phyloP scores from a whole-genome alignment of 768 basidiomycete species.

The Pisolithus marmoratus region DNA sequence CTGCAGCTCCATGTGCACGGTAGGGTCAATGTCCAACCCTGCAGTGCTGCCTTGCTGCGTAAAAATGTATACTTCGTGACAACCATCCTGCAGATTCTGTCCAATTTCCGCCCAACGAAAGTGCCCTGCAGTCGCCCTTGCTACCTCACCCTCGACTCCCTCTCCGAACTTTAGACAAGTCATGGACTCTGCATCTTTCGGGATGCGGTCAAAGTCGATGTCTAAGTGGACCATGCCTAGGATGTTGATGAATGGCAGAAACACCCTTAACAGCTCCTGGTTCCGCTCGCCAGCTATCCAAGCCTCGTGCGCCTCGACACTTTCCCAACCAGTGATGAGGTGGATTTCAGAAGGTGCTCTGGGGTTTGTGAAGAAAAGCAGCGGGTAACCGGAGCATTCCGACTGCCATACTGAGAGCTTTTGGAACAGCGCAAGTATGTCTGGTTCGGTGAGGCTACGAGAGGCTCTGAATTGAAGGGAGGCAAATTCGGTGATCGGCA shows the following conservation, averaged over 20 bases:
- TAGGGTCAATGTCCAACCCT: not conserved
- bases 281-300: slow-evolving; percentile 40
- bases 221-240: slow-evolving; percentile 34
- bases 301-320: slow-evolving; percentile 33
- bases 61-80: slow-evolving; percentile 12
- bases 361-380: slow-evolving; percentile 32
- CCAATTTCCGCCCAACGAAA: slow-evolving; percentile 6
- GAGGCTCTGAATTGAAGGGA: slow-evolving; percentile 31
- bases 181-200: slow-evolving; percentile 2
- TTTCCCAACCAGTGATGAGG: slow-evolving; percentile 42
- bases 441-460: slow-evolving; percentile 22
- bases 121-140: not conserved
- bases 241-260: slow-evolving; percentile 28
- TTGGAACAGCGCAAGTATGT: slow-evolving; percentile 26
- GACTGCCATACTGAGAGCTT: slow-evolving; percentile 32
- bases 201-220: slow-evolving; percentile 33
- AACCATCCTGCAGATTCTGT: slow-evolving; percentile 8
- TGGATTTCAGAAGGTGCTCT: slow-evolving; percentile 23
- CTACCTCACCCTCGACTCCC: not conserved
- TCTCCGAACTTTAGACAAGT: slow-evolving; percentile 8
- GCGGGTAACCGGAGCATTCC: slow-evolving; percentile 35
- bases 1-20: slow-evolving; percentile 9
- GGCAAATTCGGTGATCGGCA: slow-evolving; percentile 43
- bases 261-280: slow-evolving; percentile 29
- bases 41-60: not conserved